phyloP scores from a whole-genome alignment of 371 early-diverging fungal species.

The Lichtheimia ornata region DNA sequence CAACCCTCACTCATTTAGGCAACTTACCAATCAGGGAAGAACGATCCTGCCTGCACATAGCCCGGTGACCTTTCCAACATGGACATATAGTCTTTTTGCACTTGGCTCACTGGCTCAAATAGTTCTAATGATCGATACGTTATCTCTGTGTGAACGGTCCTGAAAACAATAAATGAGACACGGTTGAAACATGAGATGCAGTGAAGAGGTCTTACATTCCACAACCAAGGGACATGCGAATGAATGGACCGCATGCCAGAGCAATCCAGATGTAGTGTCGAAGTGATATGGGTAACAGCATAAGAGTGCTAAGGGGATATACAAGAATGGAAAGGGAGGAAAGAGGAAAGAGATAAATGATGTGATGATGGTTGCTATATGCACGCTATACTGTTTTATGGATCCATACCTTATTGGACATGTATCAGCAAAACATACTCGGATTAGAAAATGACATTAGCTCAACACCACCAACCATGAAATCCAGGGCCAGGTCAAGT shows the following conservation, averaged over 20 bases:
- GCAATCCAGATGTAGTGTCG: not conserved
- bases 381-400: too few species aligned
- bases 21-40: slow-evolving; percentile 87
- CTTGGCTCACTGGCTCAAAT: slow-evolving; percentile 20
- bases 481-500: too few species aligned
- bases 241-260: not conserved
- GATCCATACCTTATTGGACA: too few species aligned
- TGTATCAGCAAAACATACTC: too few species aligned
- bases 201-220: slow-evolving; percentile 9
- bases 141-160: slow-evolving; percentile 50
- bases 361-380: too few species aligned
- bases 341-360: too few species aligned
- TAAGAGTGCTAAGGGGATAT: too few species aligned
- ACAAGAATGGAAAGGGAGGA: too few species aligned
- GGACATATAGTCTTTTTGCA: slow-evolving; percentile 27
- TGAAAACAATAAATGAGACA: slow-evolving; percentile 7
- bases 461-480: too few species aligned
- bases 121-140: slow-evolving; percentile 39
- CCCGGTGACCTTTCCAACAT: slow-evolving; percentile 50
- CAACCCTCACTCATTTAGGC: not conserved
- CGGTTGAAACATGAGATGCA: not conserved
- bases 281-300: too few species aligned
- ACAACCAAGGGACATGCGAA: slow-evolving; percentile 8
- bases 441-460: too few species aligned
- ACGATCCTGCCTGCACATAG: slow-evolving; percentile 76